These are phyloP conservation scores for Colletotrichum aenigma DNA, from an alignment of 2,329 filamentous ascomycete species.

Conservation along the genomic window DNA sequence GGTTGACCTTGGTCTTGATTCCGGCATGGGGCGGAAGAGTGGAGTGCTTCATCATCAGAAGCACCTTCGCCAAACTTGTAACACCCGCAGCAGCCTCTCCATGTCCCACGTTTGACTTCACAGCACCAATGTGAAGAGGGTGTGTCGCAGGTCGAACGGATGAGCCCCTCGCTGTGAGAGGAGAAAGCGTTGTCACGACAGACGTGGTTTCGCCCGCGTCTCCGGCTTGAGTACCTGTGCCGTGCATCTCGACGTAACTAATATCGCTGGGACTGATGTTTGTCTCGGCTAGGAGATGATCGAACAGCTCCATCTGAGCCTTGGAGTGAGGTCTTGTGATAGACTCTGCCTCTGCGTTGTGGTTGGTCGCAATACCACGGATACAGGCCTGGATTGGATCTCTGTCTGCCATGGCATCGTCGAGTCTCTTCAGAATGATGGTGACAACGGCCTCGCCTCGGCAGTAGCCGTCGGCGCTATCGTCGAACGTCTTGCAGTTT, in stretches of 20 bases:
- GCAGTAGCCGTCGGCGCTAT: conserved; percentile 54
- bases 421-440: conserved; percentile 44
- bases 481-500: conserved; percentile 80
- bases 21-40: conserved; percentile 53
- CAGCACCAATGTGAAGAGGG: conserved; percentile 26
- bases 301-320: conserved; percentile 39
- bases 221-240: conserved; percentile 39
- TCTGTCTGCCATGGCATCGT: conserved; percentile 44
- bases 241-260: conserved; percentile 50
- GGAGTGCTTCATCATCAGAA: conserved; percentile 12
- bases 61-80: conserved; percentile 12
- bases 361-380: conserved; percentile 37
- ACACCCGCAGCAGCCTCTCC: conserved; percentile 16
- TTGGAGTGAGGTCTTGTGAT: conserved; percentile 36
- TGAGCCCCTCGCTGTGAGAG: neutral
- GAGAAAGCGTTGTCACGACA: conserved; percentile 12
- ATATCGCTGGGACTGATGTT: conserved; percentile 25
- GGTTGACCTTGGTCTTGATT: conserved; percentile 68
- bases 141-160: neutral
- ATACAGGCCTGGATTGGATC: conserved; percentile 38
- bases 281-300: conserved; percentile 32
- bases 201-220: conserved; percentile 27
- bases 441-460: conserved; percentile 48
- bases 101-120: conserved; percentile 23
- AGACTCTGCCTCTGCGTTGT: conserved; percentile 45